phyloP scores from a whole-genome alignment of 306 rosid species.

The Pyrus pyrifolia region DNA sequence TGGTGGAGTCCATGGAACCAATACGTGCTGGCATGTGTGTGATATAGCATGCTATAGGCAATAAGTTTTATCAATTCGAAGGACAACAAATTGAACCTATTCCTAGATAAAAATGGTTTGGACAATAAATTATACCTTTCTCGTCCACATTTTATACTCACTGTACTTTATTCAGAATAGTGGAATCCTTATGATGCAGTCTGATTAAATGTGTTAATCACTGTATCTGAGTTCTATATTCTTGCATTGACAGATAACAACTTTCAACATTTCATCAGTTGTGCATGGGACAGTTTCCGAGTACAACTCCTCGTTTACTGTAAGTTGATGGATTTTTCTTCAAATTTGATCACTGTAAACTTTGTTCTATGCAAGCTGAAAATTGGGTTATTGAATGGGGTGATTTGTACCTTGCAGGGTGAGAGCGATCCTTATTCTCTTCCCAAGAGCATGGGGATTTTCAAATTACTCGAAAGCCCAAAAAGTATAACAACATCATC shows the following conservation, averaged over 20 bases:
- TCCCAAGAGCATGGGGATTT: constrained; percentile 79
- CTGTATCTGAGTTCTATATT: constrained; percentile 3
- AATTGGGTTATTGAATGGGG: constrained; percentile 6
- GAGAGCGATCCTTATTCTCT: constrained; percentile 66
- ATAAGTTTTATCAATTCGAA: not conserved
- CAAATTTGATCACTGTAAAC: constrained; percentile 1
- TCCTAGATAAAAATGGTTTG: not conserved
- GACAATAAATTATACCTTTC: not conserved
- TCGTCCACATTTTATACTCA: not conserved
- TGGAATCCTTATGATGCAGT: not conserved
- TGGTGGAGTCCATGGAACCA: not conserved
- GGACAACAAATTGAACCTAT: not conserved
- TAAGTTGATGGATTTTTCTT: constrained; percentile 31
- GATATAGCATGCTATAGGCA: not conserved
- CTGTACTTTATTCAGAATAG: not conserved
- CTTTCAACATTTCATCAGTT: constrained; percentile 80
- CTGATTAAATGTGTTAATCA: not conserved
- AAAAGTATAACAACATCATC: constrained; percentile 66
- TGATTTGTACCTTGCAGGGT: constrained; percentile 36
- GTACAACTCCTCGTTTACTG: constrained; percentile 34
- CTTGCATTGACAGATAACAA: constrained; percentile 65
- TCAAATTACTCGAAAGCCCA: constrained; percentile 83
- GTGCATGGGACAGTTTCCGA: constrained; percentile 88
- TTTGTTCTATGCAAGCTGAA: not conserved
- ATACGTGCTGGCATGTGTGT: not conserved